Conservation (phyloP, 257 asterid genomes). For the Anisodus acutangulus region DNA sequence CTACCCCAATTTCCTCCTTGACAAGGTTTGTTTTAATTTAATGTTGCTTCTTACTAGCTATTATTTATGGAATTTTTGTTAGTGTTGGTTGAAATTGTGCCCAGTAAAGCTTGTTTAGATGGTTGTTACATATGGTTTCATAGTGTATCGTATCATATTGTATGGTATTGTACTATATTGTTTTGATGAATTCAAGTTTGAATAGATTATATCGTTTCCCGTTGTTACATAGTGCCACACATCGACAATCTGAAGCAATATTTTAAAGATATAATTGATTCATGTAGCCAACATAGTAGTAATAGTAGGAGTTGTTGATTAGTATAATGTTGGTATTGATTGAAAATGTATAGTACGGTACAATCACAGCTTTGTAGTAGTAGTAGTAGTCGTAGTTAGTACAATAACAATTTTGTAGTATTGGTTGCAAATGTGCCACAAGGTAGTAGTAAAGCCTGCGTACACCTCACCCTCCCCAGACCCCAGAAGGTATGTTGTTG, state of each 20-base stretch:
- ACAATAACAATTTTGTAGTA: neutral
- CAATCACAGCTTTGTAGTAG: neutral
- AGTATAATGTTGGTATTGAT: neutral
- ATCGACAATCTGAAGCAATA: too few relatives aligned
- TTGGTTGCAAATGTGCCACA: neutral
- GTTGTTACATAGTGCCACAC: too few relatives aligned
- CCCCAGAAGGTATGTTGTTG: too few relatives aligned
- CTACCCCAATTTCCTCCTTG: slow-evolving; percentile 80
- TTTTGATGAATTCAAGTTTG: too few relatives aligned
- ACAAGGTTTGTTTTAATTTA: slow-evolving; percentile 55
- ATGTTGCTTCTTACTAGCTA: neutral
- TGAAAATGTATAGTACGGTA: neutral
- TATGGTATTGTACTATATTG: too few relatives aligned
- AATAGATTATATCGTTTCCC: too few relatives aligned
- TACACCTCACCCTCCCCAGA: too few relatives aligned
- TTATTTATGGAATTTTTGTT: neutral
- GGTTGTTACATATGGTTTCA: too few relatives aligned
- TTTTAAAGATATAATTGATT: neutral
- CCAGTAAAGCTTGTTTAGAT: neutral
- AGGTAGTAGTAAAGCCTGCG: too few relatives aligned
- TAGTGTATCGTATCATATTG: too few relatives aligned
- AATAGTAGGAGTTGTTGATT: neutral
- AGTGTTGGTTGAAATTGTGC: neutral
- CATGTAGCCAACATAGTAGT: neutral
- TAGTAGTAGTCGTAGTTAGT: too few relatives aligned